Evolutionary conservation across 352 stramenopile species (phyloP), one percentile per base, ranked within the genome.

Genomic region (Elongisporangium anandrum): DNA sequence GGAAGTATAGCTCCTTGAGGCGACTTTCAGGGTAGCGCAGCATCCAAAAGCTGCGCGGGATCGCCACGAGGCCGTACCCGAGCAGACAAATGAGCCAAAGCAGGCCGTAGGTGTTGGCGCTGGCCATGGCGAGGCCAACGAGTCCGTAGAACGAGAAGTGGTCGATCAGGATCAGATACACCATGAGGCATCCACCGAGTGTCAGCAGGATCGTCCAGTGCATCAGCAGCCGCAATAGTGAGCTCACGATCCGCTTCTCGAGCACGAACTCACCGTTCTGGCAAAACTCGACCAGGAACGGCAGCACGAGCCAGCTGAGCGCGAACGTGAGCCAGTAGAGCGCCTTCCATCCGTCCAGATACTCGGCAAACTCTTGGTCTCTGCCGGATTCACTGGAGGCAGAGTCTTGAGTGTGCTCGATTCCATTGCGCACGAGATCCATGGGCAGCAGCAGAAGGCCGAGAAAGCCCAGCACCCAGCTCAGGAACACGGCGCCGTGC

Each of bases 311-410:
- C 79, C 82, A 92, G 51, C 78, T 84, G 51, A 92, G 65, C 29
- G 70, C 5, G 56, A 92, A 90, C 47, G 79, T 87, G 19, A 70
- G 23, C 78, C 80, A 92, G 58, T 92, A 92, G 8, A 92, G 57
- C 52, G 72, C 39, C 60, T 81, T 68, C 82, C 82, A 92, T 16
- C 51, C 57, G 0, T 9, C 16, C 9, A 91, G 24, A 24, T 72
- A 82, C n/a, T 48, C 54, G 3, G 49, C 39, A 10, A 64, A 52
- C 4, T n/a, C 52, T 19, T 57, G 16, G 45, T 52, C 7, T 20
- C 20, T 15, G 15, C n/a, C n/a, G n/a, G n/a, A n/a, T n/a, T 71
- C n/a, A 54, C n/a, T 23, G 17, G 16, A n/a, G 17, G 19, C 17
- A 8, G 7, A 26, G 16, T 52, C 47, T 15, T 52, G 26, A n/a